Evolutionary conservation across 306 rosid genomes (phyloP).

Genomic region (Corylus americana): DNA sequence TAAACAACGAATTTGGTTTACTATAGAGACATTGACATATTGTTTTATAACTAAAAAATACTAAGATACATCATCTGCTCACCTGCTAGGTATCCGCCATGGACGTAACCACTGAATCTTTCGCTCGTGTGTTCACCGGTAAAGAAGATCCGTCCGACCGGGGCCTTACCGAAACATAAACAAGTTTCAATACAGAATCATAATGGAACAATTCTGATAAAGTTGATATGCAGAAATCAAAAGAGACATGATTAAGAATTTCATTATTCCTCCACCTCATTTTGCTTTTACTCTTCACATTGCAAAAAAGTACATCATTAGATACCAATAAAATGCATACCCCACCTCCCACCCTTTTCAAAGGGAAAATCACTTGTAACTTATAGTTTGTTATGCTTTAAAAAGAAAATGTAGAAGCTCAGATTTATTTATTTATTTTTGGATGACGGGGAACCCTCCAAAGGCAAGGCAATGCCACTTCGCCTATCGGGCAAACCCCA

Average conservation of each 20-base stretch:
- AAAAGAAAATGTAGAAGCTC: background rate
- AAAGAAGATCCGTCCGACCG: constrained; percentile 79
- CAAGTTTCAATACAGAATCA: background rate
- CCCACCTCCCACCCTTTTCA: no score
- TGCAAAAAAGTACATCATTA: background rate
- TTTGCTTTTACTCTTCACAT: background rate
- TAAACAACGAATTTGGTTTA: no score
- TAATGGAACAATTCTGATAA: background rate
- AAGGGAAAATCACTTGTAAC: no score
- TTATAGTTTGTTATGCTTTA: background rate
- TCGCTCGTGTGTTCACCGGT: constrained; percentile 93
- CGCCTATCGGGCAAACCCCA: no score
- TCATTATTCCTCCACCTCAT: background rate
- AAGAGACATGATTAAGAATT: background rate
- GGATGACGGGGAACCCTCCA: no score
- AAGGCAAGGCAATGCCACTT: no score
- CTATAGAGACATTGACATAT: no score
- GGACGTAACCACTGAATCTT: constrained; percentile 85
- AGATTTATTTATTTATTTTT: background rate
- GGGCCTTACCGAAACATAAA: constrained; percentile 50
- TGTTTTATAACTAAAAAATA: background rate
- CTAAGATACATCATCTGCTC: background rate
- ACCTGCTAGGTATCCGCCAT: constrained; percentile 91
- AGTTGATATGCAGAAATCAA: background rate
- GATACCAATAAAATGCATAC: background rate